These are phyloP conservation scores for Erysiphe pulchra DNA, from an alignment of 2,329 filamentous ascomycete genomes.

Conservation along the genomic window DNA sequence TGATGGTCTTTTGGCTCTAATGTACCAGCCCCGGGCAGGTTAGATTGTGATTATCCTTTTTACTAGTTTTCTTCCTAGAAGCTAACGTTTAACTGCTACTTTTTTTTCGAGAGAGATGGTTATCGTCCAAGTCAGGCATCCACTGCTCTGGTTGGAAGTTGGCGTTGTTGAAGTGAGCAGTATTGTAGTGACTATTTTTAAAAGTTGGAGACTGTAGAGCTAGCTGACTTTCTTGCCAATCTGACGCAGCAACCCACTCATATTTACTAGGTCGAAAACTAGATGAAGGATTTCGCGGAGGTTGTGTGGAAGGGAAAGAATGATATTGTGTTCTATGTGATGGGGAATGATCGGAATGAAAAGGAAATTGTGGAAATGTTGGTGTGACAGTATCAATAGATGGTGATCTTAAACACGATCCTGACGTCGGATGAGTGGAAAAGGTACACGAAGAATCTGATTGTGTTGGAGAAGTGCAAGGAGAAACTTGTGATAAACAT, in stretches of 20 bases:
- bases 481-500: constrained; percentile 5
- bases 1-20: no score
- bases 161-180: constrained; percentile 39
- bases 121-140: constrained; percentile 13
- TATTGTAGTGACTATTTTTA: constrained; percentile 40
- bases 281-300: constrained; percentile 6
- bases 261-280: constrained; percentile 14
- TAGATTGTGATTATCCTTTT: no score
- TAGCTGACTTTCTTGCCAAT: constrained; percentile 10
- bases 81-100: constrained; percentile 1
- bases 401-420: constrained; percentile 5
- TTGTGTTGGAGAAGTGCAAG: constrained; percentile 10
- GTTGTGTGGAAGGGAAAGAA: constrained; percentile 4
- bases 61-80: no score
- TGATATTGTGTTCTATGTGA: constrained; percentile 4
- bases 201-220: constrained; percentile 26
- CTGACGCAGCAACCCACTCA: constrained; percentile 11
- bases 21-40: no score
- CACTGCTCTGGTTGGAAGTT: constrained; percentile 31
- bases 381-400: constrained; percentile 3
- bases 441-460: constrained; percentile 5
- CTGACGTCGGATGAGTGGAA: constrained; percentile 6
- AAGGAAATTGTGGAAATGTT: constrained; percentile 5
- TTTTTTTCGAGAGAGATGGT: constrained; percentile 4
- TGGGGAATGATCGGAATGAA: constrained; percentile 5